Evolutionary conservation across 345 rosid genomes (phyloP).

Genomic region (Corchorus capsularis): DNA sequence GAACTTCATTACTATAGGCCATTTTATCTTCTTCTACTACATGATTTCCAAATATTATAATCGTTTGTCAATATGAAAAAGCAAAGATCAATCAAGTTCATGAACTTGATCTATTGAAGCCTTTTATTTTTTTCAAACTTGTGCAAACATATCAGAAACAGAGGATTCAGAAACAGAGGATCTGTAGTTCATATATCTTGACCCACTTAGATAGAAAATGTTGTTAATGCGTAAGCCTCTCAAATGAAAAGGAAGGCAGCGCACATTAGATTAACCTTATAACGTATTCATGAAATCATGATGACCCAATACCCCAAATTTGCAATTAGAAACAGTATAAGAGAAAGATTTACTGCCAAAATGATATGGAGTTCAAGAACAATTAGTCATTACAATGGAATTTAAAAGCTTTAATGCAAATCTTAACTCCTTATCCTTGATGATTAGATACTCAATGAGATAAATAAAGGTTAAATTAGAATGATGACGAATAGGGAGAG

Average conservation of each 20-base stretch:
- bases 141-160: background rate
- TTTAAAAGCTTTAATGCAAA: background rate
- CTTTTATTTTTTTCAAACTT: background rate
- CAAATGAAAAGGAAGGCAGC: background rate
- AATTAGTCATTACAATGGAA: background rate
- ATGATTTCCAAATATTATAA: background rate
- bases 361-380: background rate
- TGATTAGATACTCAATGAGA: background rate
- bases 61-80: background rate
- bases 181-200: background rate
- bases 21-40: background rate
- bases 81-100: background rate
- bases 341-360: background rate
- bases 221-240: background rate
- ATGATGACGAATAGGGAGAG: background rate
- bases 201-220: conserved; percentile 5
- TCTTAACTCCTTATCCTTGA: background rate
- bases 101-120: background rate
- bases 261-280: background rate
- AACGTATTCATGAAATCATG: conserved; percentile 33
- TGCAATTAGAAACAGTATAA: background rate
- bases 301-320: conserved; percentile 14
- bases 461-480: background rate
- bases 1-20: background rate
- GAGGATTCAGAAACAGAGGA: background rate